phyloP scores from a whole-genome alignment of 768 basidiomycete genomes.

The Termitomyces bulborhizus region DNA sequence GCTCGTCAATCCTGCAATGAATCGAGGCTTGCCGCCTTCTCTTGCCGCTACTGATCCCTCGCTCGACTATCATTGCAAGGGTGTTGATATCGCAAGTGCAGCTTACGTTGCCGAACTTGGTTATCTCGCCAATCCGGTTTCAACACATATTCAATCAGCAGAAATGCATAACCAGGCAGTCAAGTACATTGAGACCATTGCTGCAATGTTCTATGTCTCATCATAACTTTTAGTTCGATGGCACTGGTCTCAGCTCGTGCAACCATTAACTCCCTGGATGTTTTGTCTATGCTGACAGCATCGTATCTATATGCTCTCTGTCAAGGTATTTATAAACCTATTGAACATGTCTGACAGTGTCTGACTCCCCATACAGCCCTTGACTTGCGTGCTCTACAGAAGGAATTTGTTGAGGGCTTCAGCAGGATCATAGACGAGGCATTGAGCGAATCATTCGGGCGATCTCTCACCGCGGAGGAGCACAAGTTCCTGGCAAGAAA shows the following conservation, averaged over 20 bases:
- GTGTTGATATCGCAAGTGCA: constrained; percentile 78
- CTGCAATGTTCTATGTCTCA: background rate
- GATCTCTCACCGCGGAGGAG: constrained; percentile 27
- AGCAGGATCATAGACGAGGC: constrained; percentile 44
- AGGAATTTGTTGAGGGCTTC: constrained; percentile 51
- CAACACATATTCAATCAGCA: constrained; percentile 78
- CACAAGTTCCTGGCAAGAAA: constrained; percentile 26
- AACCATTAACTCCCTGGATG: constrained; percentile 72
- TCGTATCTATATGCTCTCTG: constrained; percentile 70
- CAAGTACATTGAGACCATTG: constrained; percentile 47
- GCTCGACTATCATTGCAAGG: constrained; percentile 79
- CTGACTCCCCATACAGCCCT: constrained; percentile 40
- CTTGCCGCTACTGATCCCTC: constrained; percentile 77
- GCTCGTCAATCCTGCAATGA: constrained; percentile 69
- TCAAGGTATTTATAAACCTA: constrained; percentile 37
- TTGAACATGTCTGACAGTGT: background rate
- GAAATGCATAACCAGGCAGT: constrained; percentile 93
- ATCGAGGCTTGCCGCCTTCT: constrained; percentile 77
- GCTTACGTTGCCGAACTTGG: constrained; percentile 82
- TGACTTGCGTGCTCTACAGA: constrained; percentile 73
- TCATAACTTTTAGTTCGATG: constrained; percentile 49
- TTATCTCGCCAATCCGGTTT: constrained; percentile 79
- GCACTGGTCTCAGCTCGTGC: constrained; percentile 83
- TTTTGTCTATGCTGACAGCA: constrained; percentile 66
- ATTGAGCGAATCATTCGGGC: constrained; percentile 38